These are phyloP conservation scores for Eleusine coracana DNA, from an alignment of 176 grass and related monocot genomes.

Conservation along the genomic window DNA sequence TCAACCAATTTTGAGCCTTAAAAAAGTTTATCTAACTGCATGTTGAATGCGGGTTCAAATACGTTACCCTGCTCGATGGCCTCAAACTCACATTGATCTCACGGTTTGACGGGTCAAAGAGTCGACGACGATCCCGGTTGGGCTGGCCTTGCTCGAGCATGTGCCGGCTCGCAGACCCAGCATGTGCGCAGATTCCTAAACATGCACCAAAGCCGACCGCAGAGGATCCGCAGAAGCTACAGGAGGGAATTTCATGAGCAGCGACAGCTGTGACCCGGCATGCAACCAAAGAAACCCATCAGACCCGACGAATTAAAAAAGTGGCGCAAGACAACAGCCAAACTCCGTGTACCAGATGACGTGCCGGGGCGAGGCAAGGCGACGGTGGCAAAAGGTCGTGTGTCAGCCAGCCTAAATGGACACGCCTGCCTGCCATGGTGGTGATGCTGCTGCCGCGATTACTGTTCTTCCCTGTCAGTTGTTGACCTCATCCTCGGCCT, in stretches of 20 bases:
- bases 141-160: neutral
- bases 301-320: constrained; percentile 6
- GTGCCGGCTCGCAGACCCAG: neutral
- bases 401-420: constrained; percentile 18
- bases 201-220: constrained; percentile 10
- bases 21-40: no score
- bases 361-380: neutral
- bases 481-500: constrained; percentile 36
- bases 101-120: constrained; percentile 24
- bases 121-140: neutral
- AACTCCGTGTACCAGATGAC: neutral
- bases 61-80: no score
- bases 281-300: constrained; percentile 23
- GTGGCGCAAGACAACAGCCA: constrained; percentile 5
- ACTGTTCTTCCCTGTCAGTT: constrained; percentile 36
- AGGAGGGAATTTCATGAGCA: constrained; percentile 33
- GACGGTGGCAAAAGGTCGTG: constrained; percentile 31
- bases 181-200: constrained; percentile 33
- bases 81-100: no score
- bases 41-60: no score
- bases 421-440: neutral
- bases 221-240: constrained; percentile 42
- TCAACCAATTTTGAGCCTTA: no score
- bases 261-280: constrained; percentile 42
- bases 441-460: constrained; percentile 24